phyloP scores from a whole-genome alignment of 2,329 filamentous ascomycete species.

The Hyphodiscus sp. region DNA sequence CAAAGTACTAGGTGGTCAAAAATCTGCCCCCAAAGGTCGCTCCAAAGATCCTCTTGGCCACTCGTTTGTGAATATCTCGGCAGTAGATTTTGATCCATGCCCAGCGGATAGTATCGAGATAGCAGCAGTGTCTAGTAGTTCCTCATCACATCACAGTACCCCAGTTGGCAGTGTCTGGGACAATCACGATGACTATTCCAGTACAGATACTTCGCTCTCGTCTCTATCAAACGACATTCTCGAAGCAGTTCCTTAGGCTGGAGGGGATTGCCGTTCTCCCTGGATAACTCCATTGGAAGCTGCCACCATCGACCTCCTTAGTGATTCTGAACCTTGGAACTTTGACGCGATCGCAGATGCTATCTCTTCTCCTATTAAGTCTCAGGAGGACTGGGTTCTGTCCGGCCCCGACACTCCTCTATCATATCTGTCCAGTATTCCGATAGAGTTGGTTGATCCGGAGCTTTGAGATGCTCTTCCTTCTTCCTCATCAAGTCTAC shows the following conservation, averaged over 20 bases:
- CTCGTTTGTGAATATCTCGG: constrained; percentile 11
- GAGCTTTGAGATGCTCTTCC: constrained; percentile 12
- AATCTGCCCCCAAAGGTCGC: constrained; percentile 4
- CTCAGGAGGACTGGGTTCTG: constrained; percentile 6
- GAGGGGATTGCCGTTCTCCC: constrained; percentile 8
- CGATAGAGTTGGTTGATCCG: constrained; percentile 13
- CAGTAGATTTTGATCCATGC: constrained; percentile 9
- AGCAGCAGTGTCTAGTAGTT: constrained; percentile 5
- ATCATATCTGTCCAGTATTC: constrained; percentile 16
- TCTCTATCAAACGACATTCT: constrained; percentile 11
- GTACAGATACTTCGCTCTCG: constrained; percentile 11
- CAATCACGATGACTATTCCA: constrained; percentile 6
- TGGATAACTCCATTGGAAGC: constrained; percentile 10
- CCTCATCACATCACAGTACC: constrained; percentile 6
- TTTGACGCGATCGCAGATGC: constrained; percentile 5
- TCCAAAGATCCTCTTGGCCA: constrained; percentile 5
- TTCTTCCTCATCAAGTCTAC: constrained; percentile 8
- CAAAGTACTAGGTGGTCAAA: constrained; percentile 5
- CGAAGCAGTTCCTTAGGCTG: constrained; percentile 6
- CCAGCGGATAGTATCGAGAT: constrained; percentile 6
- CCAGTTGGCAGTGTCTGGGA: constrained; percentile 6
- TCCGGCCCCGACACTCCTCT: constrained; percentile 5
- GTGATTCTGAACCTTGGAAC: constrained; percentile 11
- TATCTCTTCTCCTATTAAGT: constrained; percentile 12
- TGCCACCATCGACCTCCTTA: constrained; percentile 4